These are phyloP conservation scores for Coccomyxa subellipsoidea DNA, from an alignment of 163 green algal genomes.

Conservation along the genomic window DNA sequence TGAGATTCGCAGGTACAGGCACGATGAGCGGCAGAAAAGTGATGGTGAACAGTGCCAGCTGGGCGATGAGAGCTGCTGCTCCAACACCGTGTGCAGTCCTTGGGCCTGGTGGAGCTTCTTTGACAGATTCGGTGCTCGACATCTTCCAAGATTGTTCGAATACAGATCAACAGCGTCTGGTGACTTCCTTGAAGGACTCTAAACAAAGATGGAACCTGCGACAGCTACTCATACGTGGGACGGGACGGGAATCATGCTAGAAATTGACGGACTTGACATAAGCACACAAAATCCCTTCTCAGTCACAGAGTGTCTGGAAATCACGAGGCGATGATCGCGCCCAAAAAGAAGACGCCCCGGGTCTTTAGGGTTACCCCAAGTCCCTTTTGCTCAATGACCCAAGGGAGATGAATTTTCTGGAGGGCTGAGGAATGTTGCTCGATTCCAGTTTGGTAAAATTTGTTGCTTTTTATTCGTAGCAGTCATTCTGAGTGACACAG, in stretches of 20 bases:
- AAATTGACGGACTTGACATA: too few relatives aligned
- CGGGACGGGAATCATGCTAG: neutral
- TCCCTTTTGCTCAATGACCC: too few relatives aligned
- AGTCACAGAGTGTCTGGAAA: too few relatives aligned
- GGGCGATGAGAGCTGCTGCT: neutral
- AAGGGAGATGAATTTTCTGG: too few relatives aligned
- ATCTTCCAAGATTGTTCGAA: neutral
- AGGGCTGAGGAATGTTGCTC: too few relatives aligned
- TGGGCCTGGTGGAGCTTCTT: neutral
- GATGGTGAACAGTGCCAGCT: neutral
- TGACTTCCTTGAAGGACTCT: neutral
- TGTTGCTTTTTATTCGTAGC: too few relatives aligned
- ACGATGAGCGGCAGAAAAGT: neutral
- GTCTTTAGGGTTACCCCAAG: neutral
- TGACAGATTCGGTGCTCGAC: neutral
- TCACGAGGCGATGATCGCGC: neutral
- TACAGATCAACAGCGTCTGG: neutral
- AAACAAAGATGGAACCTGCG: neutral
- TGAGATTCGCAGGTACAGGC: constrained; percentile 42
- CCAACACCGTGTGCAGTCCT: neutral
- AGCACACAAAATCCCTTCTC: too few relatives aligned
- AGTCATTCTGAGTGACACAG: too few relatives aligned
- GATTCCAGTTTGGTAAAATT: too few relatives aligned
- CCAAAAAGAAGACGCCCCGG: neutral
- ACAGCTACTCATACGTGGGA: neutral